Base-by-base conservation (phyloP, 2,329 filamentous ascomycete species). In the Pseudovirgaria hyperparasitica region DNA sequence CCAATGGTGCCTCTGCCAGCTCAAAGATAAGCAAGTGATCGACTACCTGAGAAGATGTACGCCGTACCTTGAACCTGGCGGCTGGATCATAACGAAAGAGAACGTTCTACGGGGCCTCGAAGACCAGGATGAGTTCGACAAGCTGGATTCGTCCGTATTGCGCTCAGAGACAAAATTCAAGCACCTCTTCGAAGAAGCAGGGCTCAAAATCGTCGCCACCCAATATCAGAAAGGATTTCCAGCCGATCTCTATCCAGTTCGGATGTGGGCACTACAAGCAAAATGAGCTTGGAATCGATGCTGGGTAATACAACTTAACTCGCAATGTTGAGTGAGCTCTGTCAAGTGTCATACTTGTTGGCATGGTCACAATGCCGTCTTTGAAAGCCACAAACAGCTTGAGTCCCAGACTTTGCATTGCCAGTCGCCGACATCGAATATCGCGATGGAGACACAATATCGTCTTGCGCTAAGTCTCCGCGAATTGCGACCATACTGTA, bases 1-100 rank as follows among this genome's bases (percentile, higher is more conserved):
- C 27, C 86, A 94, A 53, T 93, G 86, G 85, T 94, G 85, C 52
- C 54, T 87, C 6, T 79, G 82, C 14, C 78, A 94, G 50, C 58
- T 93, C 29, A 84, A 70, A 1, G 84, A 93, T 46, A 55, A 54
- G 6, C 73, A 92, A 48, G 48, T 94, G 4, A 60, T 79, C 1
- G 58, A 57, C 2, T 92, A 76, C 43, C 54, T 94, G 10, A 40
- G 57, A 30, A 62, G 70, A 15, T 81, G 81, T 47, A 66, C 13
- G 48, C 38, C 10, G 40, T 42, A 13, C 11, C 16, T n/a, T 5
- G 11, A 11, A 17, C 10, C 13, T 22, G 6, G 50, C 1, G 70
- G 69, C 3, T 57, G 72, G 43, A 70, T 87, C 10, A 65, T 85
- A 6, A 62, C 86, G 29, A 90, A 90, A 59, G 86, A 94, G 60